Base-by-base conservation (phyloP, 2,329 filamentous ascomycete genomes). In the Calonectria montana region DNA sequence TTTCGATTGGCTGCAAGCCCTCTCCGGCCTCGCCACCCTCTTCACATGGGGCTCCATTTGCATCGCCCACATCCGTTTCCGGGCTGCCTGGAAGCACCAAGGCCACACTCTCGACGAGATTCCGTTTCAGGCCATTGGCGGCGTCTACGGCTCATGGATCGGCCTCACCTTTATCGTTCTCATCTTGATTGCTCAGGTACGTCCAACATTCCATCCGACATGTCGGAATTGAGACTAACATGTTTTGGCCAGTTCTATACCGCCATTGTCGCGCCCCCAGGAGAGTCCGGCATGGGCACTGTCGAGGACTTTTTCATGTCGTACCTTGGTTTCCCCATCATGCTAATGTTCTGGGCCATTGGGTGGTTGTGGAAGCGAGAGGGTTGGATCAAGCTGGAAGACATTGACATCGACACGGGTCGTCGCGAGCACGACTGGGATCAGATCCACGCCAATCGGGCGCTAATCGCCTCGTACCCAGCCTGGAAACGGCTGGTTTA, bases 331-430 rank as follows among this genome's bases (percentile, higher is more conserved):
- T 75, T 88, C 4, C 87, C 87, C 43, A 85, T 90, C 65, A 85
- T 89, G 64, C 74, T 89, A 23, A 66, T 83, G 71, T 90, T 91
- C 81, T 91, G 88, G 86, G 71, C 84, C 39, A 78, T 80, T 70
- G 89, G 91, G 6, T 93, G 88, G 79, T 29, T 89, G 70, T 93
- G 91, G 91, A 93, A 93, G 86, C 85, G 90, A 59, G 80, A 85
- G 43, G 88, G 88, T 13, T 93, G 90, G 89, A 83, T 91, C 70
- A 86, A 81, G 45, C 81, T 88, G 3, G 81, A 84, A 25, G 83
- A 93, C 73, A 92, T 94, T 73, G 91, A 94, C 77, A 86, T 93
- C 68, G 91, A 93, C 80, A 88, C 86, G 48, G 91, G 91, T 69
- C 87, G 91, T 59, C 87, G 91, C 67, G 87, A 90, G 81, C 86